A percentile compares a stretch with the other conserved stretches of the same genome.
These are phyloP conservation scores for Phialophora macrospora DNA, from an alignment of 2,329 filamentous ascomycete species.

Conservation along the genomic window DNA sequence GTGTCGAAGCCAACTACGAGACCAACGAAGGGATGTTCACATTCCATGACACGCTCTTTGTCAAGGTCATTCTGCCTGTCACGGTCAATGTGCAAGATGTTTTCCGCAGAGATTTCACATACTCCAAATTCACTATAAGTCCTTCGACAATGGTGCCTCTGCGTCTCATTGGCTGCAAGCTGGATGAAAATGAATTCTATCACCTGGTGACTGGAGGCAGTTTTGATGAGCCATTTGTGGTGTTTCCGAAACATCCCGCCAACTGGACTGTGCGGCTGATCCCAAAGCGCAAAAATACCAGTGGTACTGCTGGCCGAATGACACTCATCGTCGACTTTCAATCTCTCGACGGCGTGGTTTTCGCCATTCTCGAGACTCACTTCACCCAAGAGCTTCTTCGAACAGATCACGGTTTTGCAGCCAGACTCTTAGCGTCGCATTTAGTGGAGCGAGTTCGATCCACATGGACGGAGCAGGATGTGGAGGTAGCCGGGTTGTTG, in stretches of 20 bases:
- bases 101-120: constrained; percentile 81
- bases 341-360: constrained; percentile 74
- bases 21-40: constrained; percentile 69
- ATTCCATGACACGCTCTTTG: constrained; percentile 65
- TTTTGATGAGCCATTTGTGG: constrained; percentile 55
- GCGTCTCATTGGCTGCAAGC: constrained; percentile 70
- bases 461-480: constrained; percentile 54
- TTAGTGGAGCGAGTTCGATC: constrained; percentile 55
- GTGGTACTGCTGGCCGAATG: constrained; percentile 14
- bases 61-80: constrained; percentile 77
- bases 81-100: constrained; percentile 97
- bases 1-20: constrained; percentile 75
- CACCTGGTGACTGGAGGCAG: constrained; percentile 58
- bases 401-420: constrained; percentile 54
- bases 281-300: constrained; percentile 16
- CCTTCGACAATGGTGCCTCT: constrained; percentile 77
- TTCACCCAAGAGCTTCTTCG: constrained; percentile 55
- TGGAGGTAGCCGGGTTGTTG: constrained; percentile 61
- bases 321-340: constrained; percentile 75
- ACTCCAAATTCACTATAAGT: constrained; percentile 89
- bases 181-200: constrained; percentile 71
- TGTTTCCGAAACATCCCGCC: constrained; percentile 82
- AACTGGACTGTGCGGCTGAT: constrained; percentile 49
- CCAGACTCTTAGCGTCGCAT: constrained; percentile 58
- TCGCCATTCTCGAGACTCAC: constrained; percentile 51